These are phyloP conservation scores for Blastomyces parvus DNA, from an alignment of 2,329 filamentous ascomycete genomes.

Conservation along the genomic window DNA sequence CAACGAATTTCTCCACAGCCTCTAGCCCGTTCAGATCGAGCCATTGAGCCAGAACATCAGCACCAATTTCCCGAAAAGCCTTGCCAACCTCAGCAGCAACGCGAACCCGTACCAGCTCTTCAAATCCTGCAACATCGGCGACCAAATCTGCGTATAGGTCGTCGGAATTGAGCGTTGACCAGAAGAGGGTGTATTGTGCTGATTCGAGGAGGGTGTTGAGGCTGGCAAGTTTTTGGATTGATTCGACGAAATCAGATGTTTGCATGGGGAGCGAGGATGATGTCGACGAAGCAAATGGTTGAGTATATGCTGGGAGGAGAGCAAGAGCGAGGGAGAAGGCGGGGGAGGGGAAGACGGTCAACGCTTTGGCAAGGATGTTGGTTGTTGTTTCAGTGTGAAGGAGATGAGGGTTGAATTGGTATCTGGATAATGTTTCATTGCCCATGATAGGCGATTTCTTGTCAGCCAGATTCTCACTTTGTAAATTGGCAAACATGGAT, in stretches of 20 bases:
- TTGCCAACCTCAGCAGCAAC: conserved; percentile 83
- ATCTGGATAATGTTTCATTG: conserved; percentile 46
- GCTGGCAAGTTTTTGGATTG: conserved; percentile 73
- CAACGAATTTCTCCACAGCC: conserved; percentile 65
- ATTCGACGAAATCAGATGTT: conserved; percentile 60
- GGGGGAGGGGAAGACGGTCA: conserved; percentile 92
- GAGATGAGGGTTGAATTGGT: conserved; percentile 99
- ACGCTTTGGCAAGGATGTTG: conserved; percentile 96
- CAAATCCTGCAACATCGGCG: conserved; percentile 88
- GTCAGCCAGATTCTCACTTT: neutral
- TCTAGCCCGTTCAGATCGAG: conserved; percentile 58
- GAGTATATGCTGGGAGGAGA: conserved; percentile 77
- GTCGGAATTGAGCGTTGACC: conserved; percentile 83
- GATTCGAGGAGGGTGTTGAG: conserved; percentile 83
- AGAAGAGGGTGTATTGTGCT: conserved; percentile 86
- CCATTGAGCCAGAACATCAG: conserved; percentile 63
- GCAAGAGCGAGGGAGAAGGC: conserved; percentile 93
- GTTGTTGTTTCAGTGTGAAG: conserved; percentile 94
- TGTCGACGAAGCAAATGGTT: conserved; percentile 49
- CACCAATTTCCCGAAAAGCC: conserved; percentile 62
- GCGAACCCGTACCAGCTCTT: conserved; percentile 81
- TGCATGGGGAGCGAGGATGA: conserved; percentile 34
- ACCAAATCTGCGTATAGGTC: conserved; percentile 93
- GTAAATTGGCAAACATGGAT: neutral
- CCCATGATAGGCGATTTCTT: neutral